A percentile compares a stretch with the other conserved stretches of the same genome.
These are phyloP conservation scores for Castanea sativa DNA, from an alignment of 306 rosid genomes.

Conservation along the genomic window DNA sequence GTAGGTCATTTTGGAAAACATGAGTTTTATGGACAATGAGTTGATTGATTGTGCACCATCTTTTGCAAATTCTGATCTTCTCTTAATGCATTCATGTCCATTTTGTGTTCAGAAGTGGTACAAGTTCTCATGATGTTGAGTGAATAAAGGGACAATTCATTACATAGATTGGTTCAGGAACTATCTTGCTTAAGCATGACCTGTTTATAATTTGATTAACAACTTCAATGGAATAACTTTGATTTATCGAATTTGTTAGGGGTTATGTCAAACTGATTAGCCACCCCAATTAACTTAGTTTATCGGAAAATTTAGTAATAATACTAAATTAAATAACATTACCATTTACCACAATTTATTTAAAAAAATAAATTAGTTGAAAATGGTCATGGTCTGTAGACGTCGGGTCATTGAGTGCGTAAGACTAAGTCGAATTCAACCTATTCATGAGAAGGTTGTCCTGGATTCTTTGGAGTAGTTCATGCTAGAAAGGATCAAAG, in stretches of 20 bases:
- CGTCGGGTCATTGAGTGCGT: background rate
- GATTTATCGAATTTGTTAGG: background rate
- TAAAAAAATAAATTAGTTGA: background rate
- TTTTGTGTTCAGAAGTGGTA: background rate
- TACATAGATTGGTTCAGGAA: background rate
- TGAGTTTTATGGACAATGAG: background rate
- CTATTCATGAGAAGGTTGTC: background rate
- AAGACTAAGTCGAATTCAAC: background rate
- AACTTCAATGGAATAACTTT: background rate
- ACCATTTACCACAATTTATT: background rate
- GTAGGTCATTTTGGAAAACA: background rate
- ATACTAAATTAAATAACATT: background rate
- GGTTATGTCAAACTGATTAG: background rate
- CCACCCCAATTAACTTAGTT: background rate
- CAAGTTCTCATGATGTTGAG: background rate
- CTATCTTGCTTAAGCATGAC: background rate
- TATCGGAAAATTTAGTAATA: background rate
- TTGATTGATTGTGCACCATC: background rate
- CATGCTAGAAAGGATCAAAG: background rate
- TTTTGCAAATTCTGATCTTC: background rate
- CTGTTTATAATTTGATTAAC: background rate
- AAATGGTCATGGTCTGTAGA: background rate
- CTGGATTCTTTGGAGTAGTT: background rate
- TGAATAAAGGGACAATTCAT: background rate
- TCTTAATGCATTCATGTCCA: background rate